Base-by-base conservation (phyloP, 1,284 basidiomycete genomes). In the Austroboletus niveus region DNA sequence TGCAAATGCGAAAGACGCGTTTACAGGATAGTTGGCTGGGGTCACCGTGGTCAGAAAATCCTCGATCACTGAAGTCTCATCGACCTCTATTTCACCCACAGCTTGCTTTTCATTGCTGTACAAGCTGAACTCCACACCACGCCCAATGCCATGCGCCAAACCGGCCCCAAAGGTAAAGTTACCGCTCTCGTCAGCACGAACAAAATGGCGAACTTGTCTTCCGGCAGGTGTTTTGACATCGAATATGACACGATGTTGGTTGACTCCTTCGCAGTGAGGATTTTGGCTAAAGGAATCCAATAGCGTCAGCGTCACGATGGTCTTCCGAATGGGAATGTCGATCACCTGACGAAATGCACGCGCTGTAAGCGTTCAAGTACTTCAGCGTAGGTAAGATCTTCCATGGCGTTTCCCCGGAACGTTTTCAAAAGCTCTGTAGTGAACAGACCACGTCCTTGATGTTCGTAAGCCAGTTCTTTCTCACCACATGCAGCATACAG, bases 401-500 rank as follows among this genome's bases (percentile, higher is more conserved):
- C 45, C 22, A 47, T 10, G 29, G 31, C 30, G 30, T 14, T 39
- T 2, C 14, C n/a, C 5, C 31, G 32, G 43, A 62, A 58, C 20
- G 12, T 30, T 24, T 36, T 8, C 46, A 65, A 47, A 12, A 65
- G 51, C 8, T 48, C 56, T 5, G 15, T 12, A 0, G 63, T 62
- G 17, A 62, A 62, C 4, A 38, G 40, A 14, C 61, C 60, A 1
- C 39, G 51, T 1, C 43, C 46, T 10, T 45, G 14, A 6, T 45
- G 4, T 34, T 65, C 63, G 6, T 50, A 65, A 17, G 63, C 63
- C 1, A 42, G 22, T 38, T 57, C 81, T 22, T 71, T 70, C 54
- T 75, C 75, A 3, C 75, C 76, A 48, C 79, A 81, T 8, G 84
- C 82, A 11, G 77, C 72, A 30, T 85, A 69, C 29, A 80, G 69